Conservation (phyloP, 306 rosid genomes). For the Castanea mollissima region DNA sequence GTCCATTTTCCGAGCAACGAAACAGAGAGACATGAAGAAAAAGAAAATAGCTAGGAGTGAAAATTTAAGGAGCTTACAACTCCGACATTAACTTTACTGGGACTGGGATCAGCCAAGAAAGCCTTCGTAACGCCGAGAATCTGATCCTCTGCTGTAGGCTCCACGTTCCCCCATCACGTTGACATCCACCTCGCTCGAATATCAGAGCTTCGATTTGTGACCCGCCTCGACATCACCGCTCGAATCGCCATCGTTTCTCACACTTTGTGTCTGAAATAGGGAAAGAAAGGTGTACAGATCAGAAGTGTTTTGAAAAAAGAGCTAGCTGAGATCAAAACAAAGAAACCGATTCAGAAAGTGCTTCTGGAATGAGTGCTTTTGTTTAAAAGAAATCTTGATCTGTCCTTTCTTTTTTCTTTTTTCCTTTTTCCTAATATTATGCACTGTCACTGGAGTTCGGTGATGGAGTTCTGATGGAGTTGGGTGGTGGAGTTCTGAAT, state of each 20-base stretch:
- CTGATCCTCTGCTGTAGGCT: slow-evolving; percentile 91
- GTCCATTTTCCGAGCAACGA: not conserved
- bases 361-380: no score
- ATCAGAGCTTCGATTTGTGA: slow-evolving; percentile 35
- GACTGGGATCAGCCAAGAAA: slow-evolving; percentile 85
- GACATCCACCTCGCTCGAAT: slow-evolving; percentile 63
- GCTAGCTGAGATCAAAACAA: no score
- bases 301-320: no score
- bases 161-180: slow-evolving; percentile 73
- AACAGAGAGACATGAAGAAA: not conserved
- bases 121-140: slow-evolving; percentile 98
- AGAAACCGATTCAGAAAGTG: no score
- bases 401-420: no score
- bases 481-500: no score
- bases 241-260: slow-evolving; percentile 54
- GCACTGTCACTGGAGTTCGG: no score
- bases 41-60: not conserved
- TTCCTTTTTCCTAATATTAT: no score
- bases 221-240: slow-evolving; percentile 20
- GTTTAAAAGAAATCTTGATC: no score
- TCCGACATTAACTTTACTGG: slow-evolving; percentile 88
- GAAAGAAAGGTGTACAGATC: no score
- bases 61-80: slow-evolving; percentile 56
- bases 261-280: not conserved
- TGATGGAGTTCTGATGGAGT: no score